Evolutionary conservation across 2,329 filamentous ascomycete genomes (phyloP).

Genomic region (Phaeosphaeria sp.): DNA sequence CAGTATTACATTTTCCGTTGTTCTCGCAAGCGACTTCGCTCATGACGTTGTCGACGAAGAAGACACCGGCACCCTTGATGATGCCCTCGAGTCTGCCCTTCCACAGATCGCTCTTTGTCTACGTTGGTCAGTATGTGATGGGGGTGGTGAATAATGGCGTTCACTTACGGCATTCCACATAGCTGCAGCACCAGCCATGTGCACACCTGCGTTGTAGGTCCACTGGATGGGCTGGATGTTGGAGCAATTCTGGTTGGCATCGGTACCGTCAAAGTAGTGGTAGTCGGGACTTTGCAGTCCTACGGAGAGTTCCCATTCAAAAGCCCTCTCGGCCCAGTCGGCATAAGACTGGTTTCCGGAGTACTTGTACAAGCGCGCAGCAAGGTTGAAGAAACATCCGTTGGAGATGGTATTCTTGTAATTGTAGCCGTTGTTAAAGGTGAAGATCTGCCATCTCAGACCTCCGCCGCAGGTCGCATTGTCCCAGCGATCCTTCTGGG

Average conservation of each 20-base stretch:
- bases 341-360: constrained; percentile 64
- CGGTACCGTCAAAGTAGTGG: constrained; percentile 56
- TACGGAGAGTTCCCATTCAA: constrained; percentile 61
- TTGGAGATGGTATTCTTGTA: constrained; percentile 88
- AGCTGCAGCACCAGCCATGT: constrained; percentile 55
- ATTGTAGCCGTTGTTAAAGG: constrained; percentile 75
- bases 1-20: constrained; percentile 54
- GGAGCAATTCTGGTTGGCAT: constrained; percentile 53
- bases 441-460: constrained; percentile 81
- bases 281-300: constrained; percentile 58
- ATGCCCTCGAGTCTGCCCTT: constrained; percentile 38
- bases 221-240: constrained; percentile 54
- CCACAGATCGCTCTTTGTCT: constrained; percentile 46
- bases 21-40: constrained; percentile 57
- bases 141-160: neutral
- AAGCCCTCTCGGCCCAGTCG: constrained; percentile 71
- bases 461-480: constrained; percentile 71
- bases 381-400: constrained; percentile 82
- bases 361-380: constrained; percentile 74
- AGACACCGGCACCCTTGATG: constrained; percentile 49
- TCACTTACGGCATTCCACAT: constrained; percentile 57
- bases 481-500: constrained; percentile 75
- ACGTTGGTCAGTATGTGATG: constrained; percentile 12
- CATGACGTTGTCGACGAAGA: constrained; percentile 56
- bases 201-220: constrained; percentile 57